Conservation (phyloP, 2,329 filamentous ascomycete genomes). For the Westerdykella ornata region DNA sequence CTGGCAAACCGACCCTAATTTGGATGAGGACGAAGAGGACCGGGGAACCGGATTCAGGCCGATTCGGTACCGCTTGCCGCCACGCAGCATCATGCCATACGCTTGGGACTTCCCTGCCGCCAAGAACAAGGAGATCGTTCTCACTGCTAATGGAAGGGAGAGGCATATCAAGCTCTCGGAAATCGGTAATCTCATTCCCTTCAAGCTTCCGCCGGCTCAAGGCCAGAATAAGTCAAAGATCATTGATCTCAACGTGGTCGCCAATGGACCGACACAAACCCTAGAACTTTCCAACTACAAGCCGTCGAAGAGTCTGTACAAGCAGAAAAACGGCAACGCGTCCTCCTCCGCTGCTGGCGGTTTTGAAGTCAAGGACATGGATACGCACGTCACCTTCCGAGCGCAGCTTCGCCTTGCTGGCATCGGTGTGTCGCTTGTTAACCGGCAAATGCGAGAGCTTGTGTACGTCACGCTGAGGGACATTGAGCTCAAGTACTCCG, state of each 20-base stretch:
- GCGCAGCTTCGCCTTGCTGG: conserved; percentile 84
- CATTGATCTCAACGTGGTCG: conserved; percentile 92
- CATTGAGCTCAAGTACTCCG: conserved; percentile 82
- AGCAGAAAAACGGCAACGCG: conserved; percentile 51
- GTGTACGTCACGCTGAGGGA: conserved; percentile 91
- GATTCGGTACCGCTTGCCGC: conserved; percentile 83
- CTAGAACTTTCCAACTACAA: conserved; percentile 92
- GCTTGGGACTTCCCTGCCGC: conserved; percentile 98
- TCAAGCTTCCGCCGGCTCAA: conserved; percentile 69
- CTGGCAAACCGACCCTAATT: conserved; percentile 86
- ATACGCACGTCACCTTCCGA: conserved; percentile 80
- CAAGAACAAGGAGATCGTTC: conserved; percentile 89
- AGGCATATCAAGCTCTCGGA: conserved; percentile 91
- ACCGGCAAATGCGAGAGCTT: conserved; percentile 82
- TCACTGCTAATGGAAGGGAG: conserved; percentile 71
- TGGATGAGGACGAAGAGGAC: conserved; percentile 87
- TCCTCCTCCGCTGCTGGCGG: conserved; percentile 59
- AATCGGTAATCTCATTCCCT: conserved; percentile 90
- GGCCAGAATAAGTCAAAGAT: conserved; percentile 67
- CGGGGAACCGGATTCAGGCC: conserved; percentile 78
- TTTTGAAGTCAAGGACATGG: conserved; percentile 91
- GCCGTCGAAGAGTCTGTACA: conserved; percentile 85
- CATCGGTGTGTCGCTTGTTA: conserved; percentile 88
- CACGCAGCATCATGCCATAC: conserved; percentile 97
- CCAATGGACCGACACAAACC: conserved; percentile 91